Percentiles rank a stretch among this genome's conserved stretches.
phyloP scores from a whole-genome alignment of 1,284 basidiomycete genomes.

The Pseudozyma tsukubaensis region DNA sequence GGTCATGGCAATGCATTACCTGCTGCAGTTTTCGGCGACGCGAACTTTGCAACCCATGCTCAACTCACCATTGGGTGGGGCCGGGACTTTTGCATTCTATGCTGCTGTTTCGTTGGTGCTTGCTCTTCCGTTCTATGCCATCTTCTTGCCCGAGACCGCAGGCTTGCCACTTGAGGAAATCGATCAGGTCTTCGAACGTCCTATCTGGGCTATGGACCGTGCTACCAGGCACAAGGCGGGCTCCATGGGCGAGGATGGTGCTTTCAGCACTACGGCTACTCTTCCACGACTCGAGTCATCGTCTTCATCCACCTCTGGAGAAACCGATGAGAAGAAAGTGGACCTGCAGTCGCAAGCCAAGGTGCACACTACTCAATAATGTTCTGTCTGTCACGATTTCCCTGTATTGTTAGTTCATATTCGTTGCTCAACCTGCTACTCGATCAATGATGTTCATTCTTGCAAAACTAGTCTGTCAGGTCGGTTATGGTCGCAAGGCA shows the following conservation, averaged over 20 bases:
- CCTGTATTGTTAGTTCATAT: too few species aligned
- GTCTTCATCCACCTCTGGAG: too few species aligned
- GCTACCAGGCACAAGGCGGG: conserved; percentile 1
- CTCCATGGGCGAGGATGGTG: background rate
- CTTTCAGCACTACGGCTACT: too few species aligned
- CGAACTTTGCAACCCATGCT: conserved; percentile 33
- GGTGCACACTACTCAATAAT: too few species aligned
- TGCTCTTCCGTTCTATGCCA: conserved; percentile 30
- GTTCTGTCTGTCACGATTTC: too few species aligned
- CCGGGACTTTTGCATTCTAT: conserved; percentile 32
- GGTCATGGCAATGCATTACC: conserved; percentile 37
- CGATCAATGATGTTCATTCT: too few species aligned
- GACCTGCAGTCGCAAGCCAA: too few species aligned
- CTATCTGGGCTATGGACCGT: conserved; percentile 22
- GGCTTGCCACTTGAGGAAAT: conserved; percentile 33
- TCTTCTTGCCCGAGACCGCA: conserved; percentile 39
- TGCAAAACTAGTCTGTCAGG: too few species aligned
- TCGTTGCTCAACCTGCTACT: too few species aligned
- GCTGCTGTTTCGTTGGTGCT: conserved; percentile 22
- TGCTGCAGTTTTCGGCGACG: conserved; percentile 24
- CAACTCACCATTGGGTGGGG: conserved; percentile 31
- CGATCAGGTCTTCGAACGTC: conserved; percentile 30
- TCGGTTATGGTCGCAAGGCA: too few species aligned
- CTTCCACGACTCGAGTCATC: too few species aligned
- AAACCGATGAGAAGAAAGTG: too few species aligned